phyloP scores from a whole-genome alignment of 345 rosid genomes.

The Hibiscus mutabilis region DNA sequence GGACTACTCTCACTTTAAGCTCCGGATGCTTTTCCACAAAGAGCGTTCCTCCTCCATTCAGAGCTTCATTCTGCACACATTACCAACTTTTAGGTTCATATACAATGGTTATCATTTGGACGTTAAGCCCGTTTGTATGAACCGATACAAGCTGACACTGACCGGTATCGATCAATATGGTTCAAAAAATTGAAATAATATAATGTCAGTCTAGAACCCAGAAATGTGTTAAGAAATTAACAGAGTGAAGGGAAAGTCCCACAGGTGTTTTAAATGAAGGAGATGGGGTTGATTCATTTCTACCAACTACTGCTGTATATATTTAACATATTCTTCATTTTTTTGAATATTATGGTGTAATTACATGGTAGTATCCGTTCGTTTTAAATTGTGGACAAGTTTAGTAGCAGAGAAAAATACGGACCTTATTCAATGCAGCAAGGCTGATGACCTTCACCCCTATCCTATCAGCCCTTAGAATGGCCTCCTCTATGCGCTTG shows the following conservation, averaged over 20 bases:
- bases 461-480: conserved; percentile 62
- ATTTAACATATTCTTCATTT: background rate
- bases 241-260: background rate
- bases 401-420: background rate
- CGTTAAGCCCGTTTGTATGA: too few species aligned
- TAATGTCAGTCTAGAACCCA: too few species aligned
- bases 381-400: too few species aligned
- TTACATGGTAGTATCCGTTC: too few species aligned
- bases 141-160: too few species aligned
- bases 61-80: conserved; percentile 65
- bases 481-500: conserved; percentile 70
- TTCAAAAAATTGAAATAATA: too few species aligned
- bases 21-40: conserved; percentile 77
- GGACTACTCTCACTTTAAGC: conserved; percentile 84
- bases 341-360: background rate
- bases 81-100: background rate
- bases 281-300: background rate
- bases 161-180: too few species aligned
- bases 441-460: conserved; percentile 95
- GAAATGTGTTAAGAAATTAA: background rate
- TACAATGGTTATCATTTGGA: too few species aligned
- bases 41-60: conserved; percentile 92
- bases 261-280: background rate
- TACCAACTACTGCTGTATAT: conserved; percentile 21
- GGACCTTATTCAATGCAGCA: conserved; percentile 89